Evolutionary conservation across 768 basidiomycete species (phyloP).

Genomic region (Imleria badia): DNA sequence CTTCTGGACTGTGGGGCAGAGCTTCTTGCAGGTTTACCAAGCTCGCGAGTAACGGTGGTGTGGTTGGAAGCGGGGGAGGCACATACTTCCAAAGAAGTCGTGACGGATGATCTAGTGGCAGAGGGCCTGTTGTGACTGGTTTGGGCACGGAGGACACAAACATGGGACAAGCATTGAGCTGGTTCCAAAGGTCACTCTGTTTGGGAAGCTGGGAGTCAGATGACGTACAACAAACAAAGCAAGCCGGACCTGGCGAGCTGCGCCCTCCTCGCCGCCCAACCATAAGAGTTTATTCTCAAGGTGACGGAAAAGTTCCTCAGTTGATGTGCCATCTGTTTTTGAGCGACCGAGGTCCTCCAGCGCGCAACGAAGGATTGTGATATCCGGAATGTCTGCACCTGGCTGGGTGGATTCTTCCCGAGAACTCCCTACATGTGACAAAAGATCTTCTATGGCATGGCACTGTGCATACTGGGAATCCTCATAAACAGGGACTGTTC

Average conservation of each 20-base stretch:
- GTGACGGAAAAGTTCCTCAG: conserved; percentile 58
- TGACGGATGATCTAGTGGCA: conserved; percentile 19
- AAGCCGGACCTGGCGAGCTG: conserved; percentile 51
- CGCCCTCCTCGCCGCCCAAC: conserved; percentile 52
- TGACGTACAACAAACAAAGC: not conserved
- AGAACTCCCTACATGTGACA: conserved; percentile 13
- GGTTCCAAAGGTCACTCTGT: conserved; percentile 59
- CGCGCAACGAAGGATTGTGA: conserved; percentile 64
- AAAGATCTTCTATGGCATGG: conserved; percentile 43
- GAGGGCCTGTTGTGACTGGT: not conserved
- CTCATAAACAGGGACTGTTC: conserved; percentile 51
- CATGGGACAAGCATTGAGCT: conserved; percentile 47
- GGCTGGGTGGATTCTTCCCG: conserved; percentile 15
- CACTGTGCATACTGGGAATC: conserved; percentile 42
- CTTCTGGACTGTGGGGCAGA: conserved; percentile 21
- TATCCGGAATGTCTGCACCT: conserved; percentile 39
- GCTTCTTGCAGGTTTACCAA: conserved; percentile 20
- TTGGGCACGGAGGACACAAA: conserved; percentile 42
- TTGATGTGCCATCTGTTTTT: conserved; percentile 43
- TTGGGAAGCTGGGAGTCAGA: not conserved
- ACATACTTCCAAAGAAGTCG: conserved; percentile 40
- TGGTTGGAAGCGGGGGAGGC: conserved; percentile 27
- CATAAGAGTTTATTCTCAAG: conserved; percentile 60
- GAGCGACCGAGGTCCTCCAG: conserved; percentile 47
- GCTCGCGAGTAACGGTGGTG: conserved; percentile 30